Percentiles rank a stretch among this genome's conserved stretches.
phyloP scores from a whole-genome alignment of 2,329 filamentous ascomycete species.

The Talaromyces marneffei region DNA sequence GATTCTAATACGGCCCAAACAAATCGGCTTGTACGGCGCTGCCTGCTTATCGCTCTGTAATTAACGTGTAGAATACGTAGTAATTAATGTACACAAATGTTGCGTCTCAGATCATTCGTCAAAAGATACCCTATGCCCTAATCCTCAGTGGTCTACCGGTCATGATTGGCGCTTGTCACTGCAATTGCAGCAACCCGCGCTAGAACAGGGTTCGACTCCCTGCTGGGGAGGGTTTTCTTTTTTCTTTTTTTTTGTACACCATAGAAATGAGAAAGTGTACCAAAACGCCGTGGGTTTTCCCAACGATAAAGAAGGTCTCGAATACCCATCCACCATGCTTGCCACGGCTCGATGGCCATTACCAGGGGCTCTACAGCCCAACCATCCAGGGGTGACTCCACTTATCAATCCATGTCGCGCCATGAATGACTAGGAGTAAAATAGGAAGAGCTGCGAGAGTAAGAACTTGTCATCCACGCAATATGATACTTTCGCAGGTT shows the following conservation, averaged over 20 bases:
- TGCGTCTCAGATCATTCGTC: not conserved
- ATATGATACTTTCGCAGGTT: slow-evolving; percentile 28
- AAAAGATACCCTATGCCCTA: not conserved
- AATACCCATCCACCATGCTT: slow-evolving; percentile 33
- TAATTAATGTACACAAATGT: not conserved
- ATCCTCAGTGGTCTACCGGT: too few relatives aligned
- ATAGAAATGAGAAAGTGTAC: slow-evolving; percentile 33
- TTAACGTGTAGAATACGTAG: not conserved
- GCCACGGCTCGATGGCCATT: slow-evolving; percentile 38
- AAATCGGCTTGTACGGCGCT: not conserved
- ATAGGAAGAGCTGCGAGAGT: slow-evolving; percentile 25
- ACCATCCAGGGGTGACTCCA: slow-evolving; percentile 32
- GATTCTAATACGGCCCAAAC: not conserved
- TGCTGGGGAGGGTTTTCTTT: too few relatives aligned
- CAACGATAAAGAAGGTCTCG: slow-evolving; percentile 36
- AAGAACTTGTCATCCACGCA: slow-evolving; percentile 29
- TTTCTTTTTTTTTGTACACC: too few relatives aligned
- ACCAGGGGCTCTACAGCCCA: slow-evolving; percentile 34
- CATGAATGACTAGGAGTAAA: slow-evolving; percentile 29
- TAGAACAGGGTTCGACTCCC: too few relatives aligned
- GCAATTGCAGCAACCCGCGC: too few relatives aligned
- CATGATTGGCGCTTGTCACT: too few relatives aligned
- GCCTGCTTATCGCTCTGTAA: not conserved
- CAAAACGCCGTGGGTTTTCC: slow-evolving; percentile 34
- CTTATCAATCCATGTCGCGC: slow-evolving; percentile 29